Base-by-base conservation (phyloP, 331 rosid species). In the Rosa hybrid region DNA sequence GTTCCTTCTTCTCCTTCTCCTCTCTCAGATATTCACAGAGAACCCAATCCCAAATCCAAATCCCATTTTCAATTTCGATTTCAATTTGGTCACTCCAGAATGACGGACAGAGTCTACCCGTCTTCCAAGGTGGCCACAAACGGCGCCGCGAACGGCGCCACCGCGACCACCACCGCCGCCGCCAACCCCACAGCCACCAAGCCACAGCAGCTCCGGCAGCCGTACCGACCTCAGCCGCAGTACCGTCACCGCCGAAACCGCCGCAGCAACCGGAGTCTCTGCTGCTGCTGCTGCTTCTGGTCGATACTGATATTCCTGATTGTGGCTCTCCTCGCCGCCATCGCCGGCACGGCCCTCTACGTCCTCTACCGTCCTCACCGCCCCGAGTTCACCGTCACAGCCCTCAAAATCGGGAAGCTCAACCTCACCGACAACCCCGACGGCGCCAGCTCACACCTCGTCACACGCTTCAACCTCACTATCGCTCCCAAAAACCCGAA, bases 271-370 rank as follows among this genome's bases (percentile, higher is more conserved):
- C 93, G 97, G 4, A 85, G 77, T 75, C 79, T 88, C 90, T 91
- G 97, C 84, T 90, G 99, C 83, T 90, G 99, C 88, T 96, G 90
- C 74, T 96, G 97, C 71, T 96, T 96, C 90, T 96, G 99, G 99
- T 86, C 93, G 0, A 77, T 90, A 17, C 87, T 96, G 64, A 12
- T 83, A 12, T 1, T 93, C 65, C 85, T 93, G 13, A 85, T 78
- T 17, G 60, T 86, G 0, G 89, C 89, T 0, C 92, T 96, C 38
- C 89, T 93, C 63, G 91, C 85, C 0, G 91, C 97, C 23, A 96
- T 96, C 3, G 91, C 89, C 41, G 97, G 92, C 39, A 90, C 91
- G 1, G 93, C 90, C 0, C 86, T 96, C 2, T 96, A 96, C 84
- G 90, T 93, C 8, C 91, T 96, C 14, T 96, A 93, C 91, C 97